A percentile compares a stretch with the other conserved stretches of the same genome.
These are phyloP conservation scores for Pezicula rhizophila DNA, from an alignment of 2,329 filamentous ascomycete species.

Conservation along the genomic window DNA sequence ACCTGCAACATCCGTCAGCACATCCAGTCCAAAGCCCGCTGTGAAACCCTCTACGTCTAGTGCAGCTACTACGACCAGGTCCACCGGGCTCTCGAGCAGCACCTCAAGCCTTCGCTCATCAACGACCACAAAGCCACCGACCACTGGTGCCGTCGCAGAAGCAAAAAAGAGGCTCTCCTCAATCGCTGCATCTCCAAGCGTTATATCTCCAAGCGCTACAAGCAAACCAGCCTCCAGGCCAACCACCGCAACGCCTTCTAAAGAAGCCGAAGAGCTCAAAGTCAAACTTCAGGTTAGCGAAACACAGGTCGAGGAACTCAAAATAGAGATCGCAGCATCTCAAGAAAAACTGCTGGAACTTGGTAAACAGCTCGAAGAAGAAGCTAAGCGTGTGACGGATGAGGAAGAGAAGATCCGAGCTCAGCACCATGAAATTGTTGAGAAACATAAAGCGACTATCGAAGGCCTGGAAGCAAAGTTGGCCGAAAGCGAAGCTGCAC, in stretches of 20 bases:
- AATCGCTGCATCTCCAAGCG: constrained; percentile 31
- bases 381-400: constrained; percentile 29
- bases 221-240: constrained; percentile 36
- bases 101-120: constrained; percentile 24
- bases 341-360: constrained; percentile 51
- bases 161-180: constrained; percentile 54
- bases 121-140: constrained; percentile 30
- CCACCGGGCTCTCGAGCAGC: constrained; percentile 27
- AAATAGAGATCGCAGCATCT: constrained; percentile 48
- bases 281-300: constrained; percentile 53
- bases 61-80: constrained; percentile 27
- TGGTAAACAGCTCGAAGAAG: constrained; percentile 42
- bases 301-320: constrained; percentile 49
- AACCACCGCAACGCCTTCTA: constrained; percentile 36
- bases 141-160: constrained; percentile 35
- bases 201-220: constrained; percentile 24
- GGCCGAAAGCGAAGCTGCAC: constrained; percentile 11
- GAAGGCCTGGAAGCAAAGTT: constrained; percentile 23
- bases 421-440: constrained; percentile 41
- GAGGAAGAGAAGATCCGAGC: constrained; percentile 36
- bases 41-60: constrained; percentile 33
- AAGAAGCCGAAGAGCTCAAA: constrained; percentile 56
- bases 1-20: constrained; percentile 19
- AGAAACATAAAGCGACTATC: constrained; percentile 43
- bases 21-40: constrained; percentile 29